phyloP scores from a whole-genome alignment of 1,284 basidiomycete species.

The Inonotus obliquus region DNA sequence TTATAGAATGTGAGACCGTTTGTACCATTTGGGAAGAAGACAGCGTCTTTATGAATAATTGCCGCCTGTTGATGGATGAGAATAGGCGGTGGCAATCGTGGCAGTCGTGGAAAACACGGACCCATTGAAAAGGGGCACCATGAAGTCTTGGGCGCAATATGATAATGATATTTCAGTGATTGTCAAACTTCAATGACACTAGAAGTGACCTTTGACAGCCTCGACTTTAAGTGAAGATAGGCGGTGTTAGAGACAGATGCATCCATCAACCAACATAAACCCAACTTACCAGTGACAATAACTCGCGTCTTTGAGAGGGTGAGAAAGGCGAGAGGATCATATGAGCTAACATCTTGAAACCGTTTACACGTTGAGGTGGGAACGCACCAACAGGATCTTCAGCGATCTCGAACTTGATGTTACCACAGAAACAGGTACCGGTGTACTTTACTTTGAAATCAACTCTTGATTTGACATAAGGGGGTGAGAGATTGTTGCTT shows the following conservation, averaged over 20 bases:
- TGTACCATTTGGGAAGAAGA: constrained; percentile 7
- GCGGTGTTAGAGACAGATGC: no score
- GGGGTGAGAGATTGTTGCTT: background rate
- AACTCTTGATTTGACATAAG: constrained; percentile 2
- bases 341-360: no score
- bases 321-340: no score
- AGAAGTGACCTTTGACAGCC: constrained; percentile 10
- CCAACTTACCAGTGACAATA: constrained; percentile 10
- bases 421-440: constrained; percentile 13
- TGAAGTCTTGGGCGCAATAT: background rate
- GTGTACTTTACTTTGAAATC: constrained; percentile 2
- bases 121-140: constrained; percentile 17
- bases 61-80: constrained; percentile 3
- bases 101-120: background rate
- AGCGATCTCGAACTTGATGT: constrained; percentile 8
- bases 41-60: constrained; percentile 12
- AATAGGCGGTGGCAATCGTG: background rate
- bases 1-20: constrained; percentile 11
- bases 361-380: background rate
- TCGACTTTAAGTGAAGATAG: constrained; percentile 7
- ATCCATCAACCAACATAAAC: no score
- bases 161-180: no score
- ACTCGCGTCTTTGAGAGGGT: background rate
- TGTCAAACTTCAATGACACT: background rate
- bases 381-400: constrained; percentile 14